Conservation (phyloP, 129 eudicot species). For the Ambrosia trifida region DNA sequence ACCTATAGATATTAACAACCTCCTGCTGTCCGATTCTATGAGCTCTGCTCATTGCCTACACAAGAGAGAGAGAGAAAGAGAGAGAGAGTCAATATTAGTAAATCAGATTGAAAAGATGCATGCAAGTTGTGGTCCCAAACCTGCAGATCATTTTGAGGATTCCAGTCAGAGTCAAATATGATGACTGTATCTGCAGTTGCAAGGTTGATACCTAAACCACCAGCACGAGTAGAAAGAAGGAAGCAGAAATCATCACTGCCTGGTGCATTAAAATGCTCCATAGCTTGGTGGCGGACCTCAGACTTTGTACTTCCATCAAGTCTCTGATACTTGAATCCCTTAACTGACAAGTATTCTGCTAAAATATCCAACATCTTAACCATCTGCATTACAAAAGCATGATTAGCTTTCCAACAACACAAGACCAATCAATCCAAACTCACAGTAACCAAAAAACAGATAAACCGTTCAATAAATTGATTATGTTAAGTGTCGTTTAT, state of each 20-base stretch:
- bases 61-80: not conserved
- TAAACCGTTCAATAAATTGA: not conserved
- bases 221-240: slow-evolving; percentile 99
- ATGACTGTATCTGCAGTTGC: slow-evolving; percentile 99
- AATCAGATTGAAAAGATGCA: not conserved
- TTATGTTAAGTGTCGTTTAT: not conserved
- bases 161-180: slow-evolving; percentile 99
- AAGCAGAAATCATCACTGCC: slow-evolving; percentile 99
- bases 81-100: not conserved
- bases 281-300: slow-evolving; percentile 94
- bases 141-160: slow-evolving; percentile 99
- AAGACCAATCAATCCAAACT: slow-evolving; percentile 12
- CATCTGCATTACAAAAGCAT: slow-evolving; percentile 57
- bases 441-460: slow-evolving; percentile 2
- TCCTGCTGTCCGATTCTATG: slow-evolving; percentile 99
- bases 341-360: slow-evolving; percentile 85
- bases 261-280: slow-evolving; percentile 99
- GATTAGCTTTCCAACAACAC: not conserved
- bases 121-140: slow-evolving; percentile 31
- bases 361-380: slow-evolving; percentile 96
- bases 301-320: slow-evolving; percentile 99
- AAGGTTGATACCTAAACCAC: slow-evolving; percentile 97
- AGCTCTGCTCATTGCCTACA: slow-evolving; percentile 99
- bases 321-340: slow-evolving; percentile 96
- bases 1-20: slow-evolving; percentile 93